Conservation (phyloP, 139 green algal species). For the Klebsormidium nitens region DNA sequence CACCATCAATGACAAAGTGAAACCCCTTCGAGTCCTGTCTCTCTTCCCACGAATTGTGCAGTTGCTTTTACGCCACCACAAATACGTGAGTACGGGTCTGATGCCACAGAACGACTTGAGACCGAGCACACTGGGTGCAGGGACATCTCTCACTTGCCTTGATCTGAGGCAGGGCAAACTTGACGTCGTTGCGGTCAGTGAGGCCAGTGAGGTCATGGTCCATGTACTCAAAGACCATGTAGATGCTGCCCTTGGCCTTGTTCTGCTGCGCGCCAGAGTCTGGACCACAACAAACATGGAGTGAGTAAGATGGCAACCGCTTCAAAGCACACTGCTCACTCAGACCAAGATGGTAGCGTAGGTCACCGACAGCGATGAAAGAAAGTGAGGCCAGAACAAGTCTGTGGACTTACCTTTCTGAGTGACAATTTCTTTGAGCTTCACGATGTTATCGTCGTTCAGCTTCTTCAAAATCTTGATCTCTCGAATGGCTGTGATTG, state of each 20-base stretch:
- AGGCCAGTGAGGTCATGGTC: conserved; percentile 96
- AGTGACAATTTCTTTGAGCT: conserved; percentile 92
- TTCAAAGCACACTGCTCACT: too few species aligned
- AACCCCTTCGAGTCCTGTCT: too few species aligned
- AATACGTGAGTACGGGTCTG: conserved; percentile 7
- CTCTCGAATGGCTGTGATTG: conserved; percentile 97
- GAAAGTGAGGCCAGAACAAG: too few species aligned
- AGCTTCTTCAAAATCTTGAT: conserved; percentile 93
- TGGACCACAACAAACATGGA: too few species aligned
- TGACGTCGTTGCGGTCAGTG: conserved; percentile 61
- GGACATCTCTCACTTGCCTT: conserved; percentile 40
- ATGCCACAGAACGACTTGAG: too few species aligned
- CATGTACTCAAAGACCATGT: conserved; percentile 99
- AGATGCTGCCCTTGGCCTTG: conserved; percentile 90
- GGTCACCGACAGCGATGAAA: too few species aligned
- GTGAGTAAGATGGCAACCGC: too few species aligned
- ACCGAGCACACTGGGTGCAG: neutral
- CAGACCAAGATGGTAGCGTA: too few species aligned
- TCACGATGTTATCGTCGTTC: conserved; percentile 89
- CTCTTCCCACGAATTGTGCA: too few species aligned
- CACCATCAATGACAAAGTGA: too few species aligned
- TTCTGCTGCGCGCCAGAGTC: conserved; percentile 58
- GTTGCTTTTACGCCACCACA: too few species aligned
- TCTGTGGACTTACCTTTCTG: conserved; percentile 47
- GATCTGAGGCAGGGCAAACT: conserved; percentile 62